phyloP scores from a whole-genome alignment of 371 early-diverging fungal species.

The Funneliformis caledonium region DNA sequence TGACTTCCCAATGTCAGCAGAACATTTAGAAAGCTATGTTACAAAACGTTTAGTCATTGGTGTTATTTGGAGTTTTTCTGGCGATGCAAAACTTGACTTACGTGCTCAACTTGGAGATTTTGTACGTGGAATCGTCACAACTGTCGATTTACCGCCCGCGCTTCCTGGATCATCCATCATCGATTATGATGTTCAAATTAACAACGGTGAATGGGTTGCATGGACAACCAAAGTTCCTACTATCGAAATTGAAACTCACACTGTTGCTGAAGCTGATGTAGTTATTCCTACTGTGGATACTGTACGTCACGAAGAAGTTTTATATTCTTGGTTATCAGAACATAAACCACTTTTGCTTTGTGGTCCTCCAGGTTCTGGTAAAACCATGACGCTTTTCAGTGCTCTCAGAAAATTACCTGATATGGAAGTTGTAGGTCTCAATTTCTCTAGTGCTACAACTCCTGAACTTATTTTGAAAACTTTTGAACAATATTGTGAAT shows the following conservation, averaged over 20 bases:
- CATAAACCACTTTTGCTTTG: conserved; percentile 95
- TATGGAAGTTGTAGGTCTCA: conserved; percentile 96
- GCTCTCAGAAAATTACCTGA: conserved; percentile 94
- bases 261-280: conserved; percentile 90
- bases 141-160: conserved; percentile 81
- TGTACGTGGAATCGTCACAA: conserved; percentile 74
- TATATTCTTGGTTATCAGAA: conserved; percentile 95
- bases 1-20: conserved; percentile 89
- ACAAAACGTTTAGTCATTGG: conserved; percentile 81
- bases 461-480: conserved; percentile 95
- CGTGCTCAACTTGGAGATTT: conserved; percentile 74
- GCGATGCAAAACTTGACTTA: conserved; percentile 82
- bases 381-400: conserved; percentile 98
- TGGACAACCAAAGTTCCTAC: conserved; percentile 92
- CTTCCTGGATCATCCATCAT: conserved; percentile 69
- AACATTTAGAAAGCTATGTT: conserved; percentile 79
- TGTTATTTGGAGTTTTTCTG: conserved; percentile 95
- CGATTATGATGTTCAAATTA: conserved; percentile 89
- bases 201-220: conserved; percentile 85
- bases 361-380: conserved; percentile 99
- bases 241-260: conserved; percentile 96
- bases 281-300: conserved; percentile 99
- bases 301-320: conserved; percentile 94
- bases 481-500: conserved; percentile 98
- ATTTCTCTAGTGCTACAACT: conserved; percentile 97